Evolutionary conservation across 495 filamentous ascomycete species (phyloP).

Genomic region (Neurospora discreta): DNA sequence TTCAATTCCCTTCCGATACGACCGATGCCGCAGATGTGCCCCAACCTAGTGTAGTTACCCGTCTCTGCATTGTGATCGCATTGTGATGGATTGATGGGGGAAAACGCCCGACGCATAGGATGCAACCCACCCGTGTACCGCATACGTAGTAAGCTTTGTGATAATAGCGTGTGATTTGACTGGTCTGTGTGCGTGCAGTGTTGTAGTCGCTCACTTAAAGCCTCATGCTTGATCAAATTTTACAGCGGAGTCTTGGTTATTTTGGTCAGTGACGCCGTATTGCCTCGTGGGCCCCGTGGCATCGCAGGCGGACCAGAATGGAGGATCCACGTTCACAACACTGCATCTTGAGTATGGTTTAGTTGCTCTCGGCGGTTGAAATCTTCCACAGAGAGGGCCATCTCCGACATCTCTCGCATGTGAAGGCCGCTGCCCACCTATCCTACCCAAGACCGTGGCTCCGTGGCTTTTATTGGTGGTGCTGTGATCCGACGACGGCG

Average conservation of each 20-base stretch:
- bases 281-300: neutral
- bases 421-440: neutral
- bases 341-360: neutral
- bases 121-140: neutral
- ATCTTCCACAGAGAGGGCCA: neutral
- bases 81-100: neutral
- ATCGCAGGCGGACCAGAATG: neutral
- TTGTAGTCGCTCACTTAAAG: neutral
- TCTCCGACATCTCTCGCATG: neutral
- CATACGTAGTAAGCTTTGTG: neutral
- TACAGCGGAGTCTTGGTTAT: neutral
- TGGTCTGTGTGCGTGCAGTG: neutral
- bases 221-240: neutral
- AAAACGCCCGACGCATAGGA: neutral
- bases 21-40: neutral
- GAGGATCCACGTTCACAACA: neutral
- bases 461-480: neutral
- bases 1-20: neutral
- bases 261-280: neutral
- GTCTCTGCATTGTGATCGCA: neutral
- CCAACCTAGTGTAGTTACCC: neutral
- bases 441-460: neutral
- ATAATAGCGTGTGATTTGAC: neutral
- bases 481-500: neutral
- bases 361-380: neutral